These are phyloP conservation scores for Annona squamosa DNA, from an alignment of 164 flowering plant genomes.

Conservation along the genomic window DNA sequence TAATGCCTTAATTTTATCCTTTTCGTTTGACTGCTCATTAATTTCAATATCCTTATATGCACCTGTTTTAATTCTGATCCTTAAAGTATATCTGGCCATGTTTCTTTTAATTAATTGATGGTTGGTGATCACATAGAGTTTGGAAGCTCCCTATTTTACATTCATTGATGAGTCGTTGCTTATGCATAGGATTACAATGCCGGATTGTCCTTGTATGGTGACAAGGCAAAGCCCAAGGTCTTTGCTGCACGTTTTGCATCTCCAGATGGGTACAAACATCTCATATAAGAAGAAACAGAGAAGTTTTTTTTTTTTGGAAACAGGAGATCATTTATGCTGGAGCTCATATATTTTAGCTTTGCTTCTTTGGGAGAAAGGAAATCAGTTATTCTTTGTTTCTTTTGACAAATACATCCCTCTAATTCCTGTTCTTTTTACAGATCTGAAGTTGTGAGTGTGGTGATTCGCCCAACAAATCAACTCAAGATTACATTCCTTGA, in stretches of 20 bases:
- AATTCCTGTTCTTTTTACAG: slow-evolving; percentile 28
- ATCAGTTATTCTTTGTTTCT: not conserved
- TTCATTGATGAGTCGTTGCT: not conserved
- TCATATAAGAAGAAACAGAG: not conserved
- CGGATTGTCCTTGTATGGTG: slow-evolving; percentile 86
- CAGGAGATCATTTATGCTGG: no score
- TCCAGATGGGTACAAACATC: slow-evolving; percentile 66
- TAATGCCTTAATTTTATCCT: no score
- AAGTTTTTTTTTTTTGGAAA: not conserved
- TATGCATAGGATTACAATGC: slow-evolving; percentile 64
- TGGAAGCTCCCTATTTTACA: not conserved
- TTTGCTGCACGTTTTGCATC: slow-evolving; percentile 94
- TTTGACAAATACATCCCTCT: not conserved
- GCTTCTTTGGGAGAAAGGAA: no score
- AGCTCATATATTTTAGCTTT: not conserved
- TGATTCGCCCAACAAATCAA: slow-evolving; percentile 72
- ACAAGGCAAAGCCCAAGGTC: slow-evolving; percentile 79
- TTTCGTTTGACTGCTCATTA: no score
- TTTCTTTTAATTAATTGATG: no score
- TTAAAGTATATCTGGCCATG: no score
- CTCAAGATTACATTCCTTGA: slow-evolving; percentile 97
- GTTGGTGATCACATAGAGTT: not conserved
- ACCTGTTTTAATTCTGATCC: no score
- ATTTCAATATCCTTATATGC: no score
- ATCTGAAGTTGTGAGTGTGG: slow-evolving; percentile 78